A percentile compares a stretch with the other conserved stretches of the same genome.
Conservation (phyloP, 306 rosid species). For the Chamaecrista fasciculata region DNA sequence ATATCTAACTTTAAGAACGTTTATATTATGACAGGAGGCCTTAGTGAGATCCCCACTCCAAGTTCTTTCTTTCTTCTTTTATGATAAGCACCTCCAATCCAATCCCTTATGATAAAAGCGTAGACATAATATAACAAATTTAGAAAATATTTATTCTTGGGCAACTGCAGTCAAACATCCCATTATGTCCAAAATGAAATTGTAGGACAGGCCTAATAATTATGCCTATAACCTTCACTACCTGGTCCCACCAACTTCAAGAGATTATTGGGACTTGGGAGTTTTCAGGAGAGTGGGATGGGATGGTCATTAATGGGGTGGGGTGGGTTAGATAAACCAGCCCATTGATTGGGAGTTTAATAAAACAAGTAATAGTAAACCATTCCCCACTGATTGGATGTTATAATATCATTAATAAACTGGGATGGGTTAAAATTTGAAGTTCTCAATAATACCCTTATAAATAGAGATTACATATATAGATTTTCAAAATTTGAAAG, state of each 20-base stretch:
- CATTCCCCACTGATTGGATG: too few species aligned
- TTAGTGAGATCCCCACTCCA: constrained; percentile 5
- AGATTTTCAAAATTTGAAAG: too few species aligned
- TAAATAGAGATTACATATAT: too few species aligned
- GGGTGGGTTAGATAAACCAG: too few species aligned
- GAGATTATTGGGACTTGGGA: too few species aligned
- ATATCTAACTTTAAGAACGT: constrained; percentile 12
- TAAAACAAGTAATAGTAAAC: too few species aligned
- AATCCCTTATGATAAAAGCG: neutral
- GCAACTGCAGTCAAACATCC: neutral
- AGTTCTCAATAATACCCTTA: too few species aligned
- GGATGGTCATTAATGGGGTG: too few species aligned
- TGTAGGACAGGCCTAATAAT: neutral
- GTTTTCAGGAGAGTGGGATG: too few species aligned
- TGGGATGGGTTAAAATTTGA: too few species aligned
- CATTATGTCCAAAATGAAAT: neutral
- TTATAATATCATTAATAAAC: too few species aligned
- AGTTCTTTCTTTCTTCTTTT: neutral
- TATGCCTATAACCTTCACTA: neutral
- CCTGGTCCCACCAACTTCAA: neutral
- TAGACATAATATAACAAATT: neutral
- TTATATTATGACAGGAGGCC: neutral
- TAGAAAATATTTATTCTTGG: neutral
- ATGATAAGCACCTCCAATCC: neutral
- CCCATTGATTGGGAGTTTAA: too few species aligned